These are phyloP conservation scores for Clarkia xantiana DNA, from an alignment of 345 rosid species.

Conservation along the genomic window DNA sequence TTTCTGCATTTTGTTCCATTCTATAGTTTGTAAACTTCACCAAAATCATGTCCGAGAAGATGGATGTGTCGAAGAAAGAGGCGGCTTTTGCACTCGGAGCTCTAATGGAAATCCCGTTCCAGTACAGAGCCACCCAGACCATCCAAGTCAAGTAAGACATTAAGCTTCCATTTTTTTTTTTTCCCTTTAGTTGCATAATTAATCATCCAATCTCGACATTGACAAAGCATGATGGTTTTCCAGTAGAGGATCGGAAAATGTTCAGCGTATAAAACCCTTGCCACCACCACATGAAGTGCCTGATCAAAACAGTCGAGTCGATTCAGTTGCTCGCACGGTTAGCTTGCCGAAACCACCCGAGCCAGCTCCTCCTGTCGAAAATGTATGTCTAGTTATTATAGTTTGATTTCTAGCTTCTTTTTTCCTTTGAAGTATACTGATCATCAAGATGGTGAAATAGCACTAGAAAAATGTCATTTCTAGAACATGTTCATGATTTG, in stretches of 20 bases:
- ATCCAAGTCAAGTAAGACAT: conserved; percentile 30
- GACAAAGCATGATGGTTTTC: conserved; percentile 13
- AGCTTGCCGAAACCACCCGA: conserved; percentile 22
- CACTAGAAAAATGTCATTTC: too few relatives aligned
- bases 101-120: conserved; percentile 89
- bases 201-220: conserved; percentile 6
- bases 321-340: conserved; percentile 17
- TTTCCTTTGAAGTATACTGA: not conserved
- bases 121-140: conserved; percentile 66
- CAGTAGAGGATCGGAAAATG: conserved; percentile 21
- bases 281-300: conserved; percentile 66
- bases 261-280: conserved; percentile 31
- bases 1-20: not conserved
- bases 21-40: conserved; percentile 82
- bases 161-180: conserved; percentile 5
- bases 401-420: not conserved
- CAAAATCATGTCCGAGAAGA: conserved; percentile 63
- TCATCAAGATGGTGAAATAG: too few relatives aligned
- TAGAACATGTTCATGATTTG: too few relatives aligned
- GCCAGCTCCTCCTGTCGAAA: conserved; percentile 21
- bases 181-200: conserved; percentile 3
- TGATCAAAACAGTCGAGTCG: conserved; percentile 52
- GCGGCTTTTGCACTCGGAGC: conserved; percentile 89
- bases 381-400: conserved; percentile 16
- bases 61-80: conserved; percentile 52